Evolutionary conservation across 164 flowering plant genomes (phyloP).

Genomic region (Magnolia kwangsiensis): DNA sequence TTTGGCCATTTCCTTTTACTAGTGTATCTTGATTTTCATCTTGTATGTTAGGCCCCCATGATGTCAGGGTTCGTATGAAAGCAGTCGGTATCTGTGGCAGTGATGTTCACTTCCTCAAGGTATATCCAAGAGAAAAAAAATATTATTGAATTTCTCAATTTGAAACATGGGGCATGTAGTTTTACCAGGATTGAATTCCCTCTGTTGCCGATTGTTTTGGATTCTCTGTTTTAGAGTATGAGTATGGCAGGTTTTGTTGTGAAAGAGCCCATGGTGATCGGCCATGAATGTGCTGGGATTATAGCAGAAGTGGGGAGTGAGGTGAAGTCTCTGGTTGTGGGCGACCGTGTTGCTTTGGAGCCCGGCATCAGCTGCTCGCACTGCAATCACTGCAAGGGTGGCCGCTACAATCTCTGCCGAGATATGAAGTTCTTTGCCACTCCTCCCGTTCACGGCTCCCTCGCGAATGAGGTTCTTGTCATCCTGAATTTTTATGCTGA

Average conservation of each 20-base stretch:
- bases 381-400: slow-evolving; percentile 64
- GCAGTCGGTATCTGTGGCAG: slow-evolving; percentile 99
- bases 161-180: not conserved
- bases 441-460: slow-evolving; percentile 86
- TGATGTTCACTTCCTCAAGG: slow-evolving; percentile 95
- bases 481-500: not conserved
- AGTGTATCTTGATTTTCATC: not conserved
- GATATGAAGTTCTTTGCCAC: slow-evolving; percentile 96
- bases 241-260: slow-evolving; percentile 65
- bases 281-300: slow-evolving; percentile 95
- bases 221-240: slow-evolving; percentile 43
- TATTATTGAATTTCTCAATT: too few species aligned
- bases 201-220: not conserved
- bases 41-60: slow-evolving; percentile 53
- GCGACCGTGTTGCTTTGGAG: slow-evolving; percentile 91
- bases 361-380: slow-evolving; percentile 86
- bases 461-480: slow-evolving; percentile 69
- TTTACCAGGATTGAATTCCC: not conserved
- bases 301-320: slow-evolving; percentile 81
- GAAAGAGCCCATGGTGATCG: slow-evolving; percentile 95
- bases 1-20: too few species aligned
- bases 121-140: not conserved
- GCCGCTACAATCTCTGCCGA: slow-evolving; percentile 87
- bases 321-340: slow-evolving; percentile 57
- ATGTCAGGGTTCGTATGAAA: slow-evolving; percentile 86